phyloP scores from a whole-genome alignment of 2,329 filamentous ascomycete genomes.

The Ceratocystis lukuohia region DNA sequence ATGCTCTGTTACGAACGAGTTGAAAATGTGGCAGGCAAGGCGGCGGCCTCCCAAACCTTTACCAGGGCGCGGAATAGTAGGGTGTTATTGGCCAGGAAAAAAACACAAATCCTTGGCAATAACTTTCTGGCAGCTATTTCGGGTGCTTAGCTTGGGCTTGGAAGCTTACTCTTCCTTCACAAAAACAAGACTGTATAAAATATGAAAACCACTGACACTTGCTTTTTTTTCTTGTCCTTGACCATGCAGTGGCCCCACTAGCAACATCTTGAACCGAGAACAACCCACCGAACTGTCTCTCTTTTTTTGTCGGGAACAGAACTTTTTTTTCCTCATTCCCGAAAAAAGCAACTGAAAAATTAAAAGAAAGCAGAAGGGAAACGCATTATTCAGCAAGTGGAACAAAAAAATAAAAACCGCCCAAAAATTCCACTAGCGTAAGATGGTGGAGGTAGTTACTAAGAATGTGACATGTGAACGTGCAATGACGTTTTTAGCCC shows the following conservation, averaged over 20 bases:
- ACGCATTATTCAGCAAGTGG: background rate
- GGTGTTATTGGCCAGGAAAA: background rate
- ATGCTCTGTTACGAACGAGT: background rate
- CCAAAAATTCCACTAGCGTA: background rate
- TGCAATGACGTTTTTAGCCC: background rate
- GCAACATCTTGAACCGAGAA: background rate
- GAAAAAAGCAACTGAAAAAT: too few species aligned
- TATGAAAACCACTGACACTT: background rate
- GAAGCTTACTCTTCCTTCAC: slow-evolving; percentile 9
- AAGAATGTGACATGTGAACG: slow-evolving; percentile 2
- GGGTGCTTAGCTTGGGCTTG: too few species aligned
- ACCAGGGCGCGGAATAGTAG: background rate
- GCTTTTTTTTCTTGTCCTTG: background rate
- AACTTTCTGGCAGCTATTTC: too few species aligned
- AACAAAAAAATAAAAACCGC: background rate
- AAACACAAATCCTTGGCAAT: background rate
- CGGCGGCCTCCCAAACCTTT: slow-evolving; percentile 1
- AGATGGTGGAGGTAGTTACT: background rate
- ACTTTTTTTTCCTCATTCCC: background rate
- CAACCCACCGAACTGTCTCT: background rate
- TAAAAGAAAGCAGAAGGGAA: too few species aligned
- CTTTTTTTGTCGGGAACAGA: background rate
- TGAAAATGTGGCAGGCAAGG: background rate
- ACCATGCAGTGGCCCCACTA: background rate
- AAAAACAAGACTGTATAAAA: background rate